Percentiles rank a stretch among this genome's conserved stretches.
phyloP scores from a whole-genome alignment of 306 rosid genomes.

The Prunus mira region DNA sequence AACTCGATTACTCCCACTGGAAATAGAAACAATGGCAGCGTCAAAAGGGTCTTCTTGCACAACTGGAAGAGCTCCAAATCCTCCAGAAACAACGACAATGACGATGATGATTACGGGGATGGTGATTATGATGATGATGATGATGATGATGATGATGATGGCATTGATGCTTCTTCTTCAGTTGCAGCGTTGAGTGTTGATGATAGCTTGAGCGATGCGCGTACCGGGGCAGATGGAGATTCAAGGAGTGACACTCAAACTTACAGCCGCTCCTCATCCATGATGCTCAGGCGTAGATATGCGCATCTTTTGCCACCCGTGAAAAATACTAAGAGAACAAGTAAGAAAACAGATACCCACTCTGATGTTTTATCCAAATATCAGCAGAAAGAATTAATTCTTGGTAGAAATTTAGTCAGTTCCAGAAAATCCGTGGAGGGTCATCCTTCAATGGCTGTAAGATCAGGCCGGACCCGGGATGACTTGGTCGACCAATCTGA shows the following conservation, averaged over 20 bases:
- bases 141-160: constrained; percentile 27
- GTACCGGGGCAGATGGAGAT: constrained; percentile 41
- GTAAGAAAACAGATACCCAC: constrained; percentile 45
- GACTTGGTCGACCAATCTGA: constrained; percentile 69
- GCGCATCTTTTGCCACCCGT: constrained; percentile 36
- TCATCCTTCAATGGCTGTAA: constrained; percentile 34
- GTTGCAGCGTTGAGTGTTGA: constrained; percentile 50
- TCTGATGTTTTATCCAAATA: constrained; percentile 47
- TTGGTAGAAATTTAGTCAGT: constrained; percentile 37
- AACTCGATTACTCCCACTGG: neutral
- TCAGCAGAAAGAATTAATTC: constrained; percentile 37
- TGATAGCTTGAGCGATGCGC: constrained; percentile 69
- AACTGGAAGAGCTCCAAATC: constrained; percentile 83
- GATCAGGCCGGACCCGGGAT: constrained; percentile 29
- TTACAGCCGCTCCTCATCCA: constrained; percentile 45
- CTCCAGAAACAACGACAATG: constrained; percentile 28
- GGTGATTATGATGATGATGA: constrained; percentile 38
- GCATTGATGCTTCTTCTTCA: constrained; percentile 45
- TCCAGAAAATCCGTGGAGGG: constrained; percentile 44
- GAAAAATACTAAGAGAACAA: constrained; percentile 37
- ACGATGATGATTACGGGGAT: constrained; percentile 28
- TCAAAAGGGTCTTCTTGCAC: constrained; percentile 61
- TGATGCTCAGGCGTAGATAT: constrained; percentile 42
- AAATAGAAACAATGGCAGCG: constrained; percentile 22
- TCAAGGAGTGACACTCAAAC: constrained; percentile 54